Evolutionary conservation across 805 yeast genomes (phyloP), one percentile per base, ranked within the genome.

Genomic region (Vanderwaltozyma verrucispora): DNA sequence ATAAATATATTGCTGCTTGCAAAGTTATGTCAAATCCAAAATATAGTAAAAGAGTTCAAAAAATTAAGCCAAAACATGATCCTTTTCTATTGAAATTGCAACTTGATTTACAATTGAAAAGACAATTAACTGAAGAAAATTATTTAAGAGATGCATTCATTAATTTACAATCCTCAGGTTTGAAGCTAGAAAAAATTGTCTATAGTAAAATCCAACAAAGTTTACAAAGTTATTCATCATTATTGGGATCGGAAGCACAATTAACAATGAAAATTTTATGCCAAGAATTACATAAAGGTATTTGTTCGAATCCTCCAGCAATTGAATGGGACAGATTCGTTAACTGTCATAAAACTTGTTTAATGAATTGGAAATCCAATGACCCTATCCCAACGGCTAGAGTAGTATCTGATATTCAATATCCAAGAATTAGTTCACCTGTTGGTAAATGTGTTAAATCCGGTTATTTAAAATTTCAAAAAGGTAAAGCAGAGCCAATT

Each of bases 251-350:
- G 2, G 82, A 78, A 53, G 65, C 75, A 21, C 65, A 72, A 32
- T 63, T 69, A 41, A 64, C 77, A 51, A 64, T 77, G 28, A 74
- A 74, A 36, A 76, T 71, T 47, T 62, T 80, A 35, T 54, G 62
- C 37, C 62, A 60, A 40, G 65, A 69, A 41, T 41, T 60, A 36
- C 61, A 59, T 28, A 54, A 55, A 64, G 77, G 46, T 67, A 72
- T 56, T 50, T 73, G 48, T 56, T 68, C 48, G 13, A 77, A 76
- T 47, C 80, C 76, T 34, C 68, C 75, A n/a, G 70, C 68, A 30
- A 61, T 72, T 43, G 88, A 80, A 56, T 80, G 86, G 86, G 82
- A 79, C 50, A 71, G 72, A 35, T 79, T 77, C 43, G 74, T 80
- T 35, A 62, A 64, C 32, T 59, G 60, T 33, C 64, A 65, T 21